phyloP scores from a whole-genome alignment of 305 asterid species.

The Fraxinus platypoda region DNA sequence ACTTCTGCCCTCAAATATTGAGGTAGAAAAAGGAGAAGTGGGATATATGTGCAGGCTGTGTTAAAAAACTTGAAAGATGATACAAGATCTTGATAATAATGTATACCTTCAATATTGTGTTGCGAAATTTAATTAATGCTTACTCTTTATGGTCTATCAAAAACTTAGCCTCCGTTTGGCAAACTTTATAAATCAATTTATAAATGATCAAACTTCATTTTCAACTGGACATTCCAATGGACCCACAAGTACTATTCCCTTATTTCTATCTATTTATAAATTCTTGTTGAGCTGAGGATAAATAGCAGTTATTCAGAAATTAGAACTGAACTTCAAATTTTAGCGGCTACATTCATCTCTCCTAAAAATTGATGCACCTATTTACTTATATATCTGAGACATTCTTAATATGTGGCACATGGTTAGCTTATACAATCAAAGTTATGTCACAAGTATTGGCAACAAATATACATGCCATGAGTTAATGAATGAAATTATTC shows the following conservation, averaged over 20 bases:
- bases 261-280: neutral
- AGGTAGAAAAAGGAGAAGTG: neutral
- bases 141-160: neutral
- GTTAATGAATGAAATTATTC: constrained; percentile 7
- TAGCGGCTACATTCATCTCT: neutral
- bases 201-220: neutral
- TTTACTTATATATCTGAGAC: neutral
- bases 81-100: neutral
- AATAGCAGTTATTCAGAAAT: neutral
- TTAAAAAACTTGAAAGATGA: neutral
- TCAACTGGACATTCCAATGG: neutral
- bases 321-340: neutral
- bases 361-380: neutral
- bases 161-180: neutral
- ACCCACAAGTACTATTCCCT: no score
- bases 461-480: constrained; percentile 1
- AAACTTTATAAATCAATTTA: neutral
- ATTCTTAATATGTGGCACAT: constrained; percentile 2
- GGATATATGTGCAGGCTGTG: neutral
- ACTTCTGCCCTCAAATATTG: neutral
- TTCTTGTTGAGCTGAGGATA: neutral
- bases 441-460: neutral
- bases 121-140: neutral
- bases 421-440: neutral
- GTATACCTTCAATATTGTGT: neutral